Percentiles rank a stretch among this genome's conserved stretches.
These are phyloP conservation scores for Alopecurus myosuroides DNA, from an alignment of 176 grass and related monocot genomes.

Conservation along the genomic window DNA sequence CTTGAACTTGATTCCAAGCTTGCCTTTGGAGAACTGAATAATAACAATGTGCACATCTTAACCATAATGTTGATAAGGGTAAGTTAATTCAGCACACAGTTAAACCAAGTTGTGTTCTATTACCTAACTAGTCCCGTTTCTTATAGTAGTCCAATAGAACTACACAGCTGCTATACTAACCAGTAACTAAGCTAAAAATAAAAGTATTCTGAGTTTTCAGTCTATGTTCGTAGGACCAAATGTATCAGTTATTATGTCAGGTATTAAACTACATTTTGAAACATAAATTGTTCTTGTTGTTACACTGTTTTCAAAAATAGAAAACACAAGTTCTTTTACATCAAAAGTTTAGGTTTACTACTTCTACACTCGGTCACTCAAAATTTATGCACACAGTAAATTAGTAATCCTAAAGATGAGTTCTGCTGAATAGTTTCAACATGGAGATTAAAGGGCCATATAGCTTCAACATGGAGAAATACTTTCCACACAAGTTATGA, in stretches of 20 bases:
- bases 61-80: neutral
- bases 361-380: neutral
- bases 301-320: neutral
- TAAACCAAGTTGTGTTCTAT: neutral
- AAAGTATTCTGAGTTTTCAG: neutral
- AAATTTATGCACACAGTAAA: neutral
- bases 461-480: neutral
- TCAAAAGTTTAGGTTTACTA: neutral
- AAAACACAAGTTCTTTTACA: neutral
- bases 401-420: neutral
- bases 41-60: conserved; percentile 3
- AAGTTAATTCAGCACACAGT: neutral
- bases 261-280: neutral
- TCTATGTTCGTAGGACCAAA: neutral
- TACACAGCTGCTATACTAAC: neutral
- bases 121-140: neutral
- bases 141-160: neutral
- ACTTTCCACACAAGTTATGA: neutral
- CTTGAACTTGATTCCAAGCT: conserved; percentile 91
- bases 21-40: conserved; percentile 83
- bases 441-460: neutral
- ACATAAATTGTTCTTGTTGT: neutral
- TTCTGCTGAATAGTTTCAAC: neutral
- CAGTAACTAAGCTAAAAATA: neutral
- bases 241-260: neutral